Percentiles rank a stretch among this genome's conserved stretches.
Conservation (phyloP, 371 early-diverging fungal genomes). For the Fennellomyces sp. region DNA sequence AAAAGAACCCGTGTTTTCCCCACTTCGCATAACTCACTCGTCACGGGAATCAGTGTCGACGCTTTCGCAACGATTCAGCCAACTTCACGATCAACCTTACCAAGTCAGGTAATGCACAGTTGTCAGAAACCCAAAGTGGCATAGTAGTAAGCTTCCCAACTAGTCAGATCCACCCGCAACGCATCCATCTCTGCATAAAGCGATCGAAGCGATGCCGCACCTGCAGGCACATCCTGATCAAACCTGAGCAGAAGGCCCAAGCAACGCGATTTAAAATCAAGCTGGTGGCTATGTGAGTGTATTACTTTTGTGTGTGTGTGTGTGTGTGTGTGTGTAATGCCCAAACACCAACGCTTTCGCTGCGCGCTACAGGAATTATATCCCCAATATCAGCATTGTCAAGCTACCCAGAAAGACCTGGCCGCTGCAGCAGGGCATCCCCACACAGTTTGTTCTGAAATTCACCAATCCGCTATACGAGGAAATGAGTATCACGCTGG, state of each 20-base stretch:
- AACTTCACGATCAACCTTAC: constrained; percentile 72
- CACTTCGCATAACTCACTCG: not conserved
- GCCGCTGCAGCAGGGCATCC: constrained; percentile 56
- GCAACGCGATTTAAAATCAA: constrained; percentile 86
- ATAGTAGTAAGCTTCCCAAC: not conserved
- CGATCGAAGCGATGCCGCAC: constrained; percentile 83
- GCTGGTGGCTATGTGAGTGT: constrained; percentile 69
- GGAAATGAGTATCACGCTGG: constrained; percentile 69
- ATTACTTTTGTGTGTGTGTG: not conserved
- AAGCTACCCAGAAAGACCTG: constrained; percentile 55
- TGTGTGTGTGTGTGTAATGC: too few relatives aligned
- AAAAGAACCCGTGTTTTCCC: not conserved
- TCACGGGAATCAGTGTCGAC: constrained; percentile 54
- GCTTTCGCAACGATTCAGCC: constrained; percentile 67
- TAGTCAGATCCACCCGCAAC: constrained; percentile 75
- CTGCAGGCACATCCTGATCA: constrained; percentile 88
- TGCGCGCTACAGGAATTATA: constrained; percentile 54
- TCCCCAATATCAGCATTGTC: constrained; percentile 79
- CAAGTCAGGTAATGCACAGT: constrained; percentile 33
- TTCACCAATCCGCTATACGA: constrained; percentile 86
- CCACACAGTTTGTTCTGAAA: constrained; percentile 70
- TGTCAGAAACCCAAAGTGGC: not conserved
- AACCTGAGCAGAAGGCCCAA: constrained; percentile 92
- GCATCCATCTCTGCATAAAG: constrained; percentile 86
- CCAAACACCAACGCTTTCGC: too few relatives aligned